Evolutionary conservation across 495 filamentous ascomycete species (phyloP).

Genomic region (Daldinia bambusicola): DNA sequence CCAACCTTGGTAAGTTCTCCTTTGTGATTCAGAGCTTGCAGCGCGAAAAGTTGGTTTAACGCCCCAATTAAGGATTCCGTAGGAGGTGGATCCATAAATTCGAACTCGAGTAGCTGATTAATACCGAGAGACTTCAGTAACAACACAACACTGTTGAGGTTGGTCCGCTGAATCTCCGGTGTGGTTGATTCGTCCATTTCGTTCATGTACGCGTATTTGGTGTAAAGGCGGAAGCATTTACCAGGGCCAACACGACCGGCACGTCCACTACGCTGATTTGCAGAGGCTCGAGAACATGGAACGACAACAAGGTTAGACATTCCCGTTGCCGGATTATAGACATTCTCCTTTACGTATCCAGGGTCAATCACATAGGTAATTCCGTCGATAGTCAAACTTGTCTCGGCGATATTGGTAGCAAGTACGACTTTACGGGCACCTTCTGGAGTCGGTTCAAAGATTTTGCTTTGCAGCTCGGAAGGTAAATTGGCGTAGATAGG

Average conservation of each 20-base stretch:
- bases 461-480: slow-evolving; percentile 85
- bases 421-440: slow-evolving; percentile 86
- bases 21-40: slow-evolving; percentile 88
- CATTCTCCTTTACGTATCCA: slow-evolving; percentile 95
- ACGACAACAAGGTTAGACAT: slow-evolving; percentile 94
- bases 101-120: slow-evolving; percentile 92
- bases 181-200: slow-evolving; percentile 93
- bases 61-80: slow-evolving; percentile 91
- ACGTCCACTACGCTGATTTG: slow-evolving; percentile 90
- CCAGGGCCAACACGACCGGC: slow-evolving; percentile 93
- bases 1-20: slow-evolving; percentile 93
- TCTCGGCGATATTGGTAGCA: slow-evolving; percentile 92
- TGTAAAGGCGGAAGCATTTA: slow-evolving; percentile 95
- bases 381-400: slow-evolving; percentile 86
- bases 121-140: slow-evolving; percentile 92
- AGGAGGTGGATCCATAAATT: slow-evolving; percentile 95
- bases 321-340: slow-evolving; percentile 89
- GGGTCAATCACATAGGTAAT: slow-evolving; percentile 93
- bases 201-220: slow-evolving; percentile 92
- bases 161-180: slow-evolving; percentile 93
- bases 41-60: slow-evolving; percentile 90
- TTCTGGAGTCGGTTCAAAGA: slow-evolving; percentile 87
- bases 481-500: slow-evolving; percentile 92
- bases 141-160: slow-evolving; percentile 84
- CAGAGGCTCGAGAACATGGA: slow-evolving; percentile 92